A percentile compares a stretch with the other conserved stretches of the same genome.
Conservation (phyloP, 495 filamentous ascomycete genomes). For the Pyronema omphalodes region DNA sequence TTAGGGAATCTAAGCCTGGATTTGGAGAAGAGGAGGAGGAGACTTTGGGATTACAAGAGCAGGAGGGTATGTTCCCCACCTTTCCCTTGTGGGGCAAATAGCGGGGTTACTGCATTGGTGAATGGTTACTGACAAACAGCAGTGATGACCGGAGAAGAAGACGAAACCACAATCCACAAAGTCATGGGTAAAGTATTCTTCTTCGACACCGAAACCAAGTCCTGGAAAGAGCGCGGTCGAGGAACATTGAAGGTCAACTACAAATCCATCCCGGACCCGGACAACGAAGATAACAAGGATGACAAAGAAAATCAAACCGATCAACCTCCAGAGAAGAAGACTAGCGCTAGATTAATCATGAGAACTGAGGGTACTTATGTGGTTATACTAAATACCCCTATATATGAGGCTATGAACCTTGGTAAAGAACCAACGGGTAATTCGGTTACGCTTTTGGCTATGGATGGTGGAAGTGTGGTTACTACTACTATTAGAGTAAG, state of each 20-base stretch:
- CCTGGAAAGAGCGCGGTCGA: slow-evolving; percentile 53
- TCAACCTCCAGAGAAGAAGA: slow-evolving; percentile 22
- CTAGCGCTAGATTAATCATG: slow-evolving; percentile 43
- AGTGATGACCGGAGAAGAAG: slow-evolving; percentile 52
- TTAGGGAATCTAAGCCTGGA: slow-evolving; percentile 30
- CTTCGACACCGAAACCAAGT: slow-evolving; percentile 35
- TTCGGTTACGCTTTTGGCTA: slow-evolving; percentile 32
- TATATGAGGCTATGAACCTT: slow-evolving; percentile 43
- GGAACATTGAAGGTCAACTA: slow-evolving; percentile 56
- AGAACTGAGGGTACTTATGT: slow-evolving; percentile 47
- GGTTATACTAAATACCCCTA: slow-evolving; percentile 46
- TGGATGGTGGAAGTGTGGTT: slow-evolving; percentile 22
- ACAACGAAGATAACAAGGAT: slow-evolving; percentile 19
- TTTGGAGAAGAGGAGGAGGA: background rate
- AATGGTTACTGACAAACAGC: background rate
- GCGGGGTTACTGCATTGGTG: too few relatives aligned
- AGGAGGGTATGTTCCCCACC: slow-evolving; percentile 32
- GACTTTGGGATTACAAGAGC: slow-evolving; percentile 20
- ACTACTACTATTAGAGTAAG: background rate
- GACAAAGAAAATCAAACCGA: slow-evolving; percentile 11
- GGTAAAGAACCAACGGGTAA: slow-evolving; percentile 32
- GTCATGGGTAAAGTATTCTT: slow-evolving; percentile 48
- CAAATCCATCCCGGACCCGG: slow-evolving; percentile 1
- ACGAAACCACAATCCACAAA: slow-evolving; percentile 30
- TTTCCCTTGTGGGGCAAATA: background rate